Evolutionary conservation across 169 alveolate genomes (phyloP).

Genomic region (Plasmodium gaboni): DNA sequence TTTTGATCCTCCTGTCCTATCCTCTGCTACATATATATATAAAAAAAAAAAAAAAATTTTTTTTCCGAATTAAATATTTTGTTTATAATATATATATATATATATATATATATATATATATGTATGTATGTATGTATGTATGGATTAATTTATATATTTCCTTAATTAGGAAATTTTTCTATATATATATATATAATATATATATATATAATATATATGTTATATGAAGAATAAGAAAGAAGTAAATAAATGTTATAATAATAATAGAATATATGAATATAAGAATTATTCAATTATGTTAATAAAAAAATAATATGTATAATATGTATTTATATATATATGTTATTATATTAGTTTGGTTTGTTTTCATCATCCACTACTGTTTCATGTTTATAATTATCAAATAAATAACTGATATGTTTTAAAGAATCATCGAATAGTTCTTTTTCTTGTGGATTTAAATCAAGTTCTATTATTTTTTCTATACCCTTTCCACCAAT

Average conservation of each 20-base stretch:
- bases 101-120: too few relatives aligned
- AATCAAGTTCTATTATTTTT: constrained; percentile 79
- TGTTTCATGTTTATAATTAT: constrained; percentile 71
- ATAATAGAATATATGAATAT: constrained; percentile 2
- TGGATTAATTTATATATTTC: too few relatives aligned
- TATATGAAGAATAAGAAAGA: not conserved
- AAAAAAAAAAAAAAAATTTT: too few relatives aligned
- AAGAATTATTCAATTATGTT: not conserved
- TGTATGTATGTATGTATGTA: too few relatives aligned
- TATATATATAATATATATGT: too few relatives aligned
- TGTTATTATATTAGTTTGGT: constrained; percentile 21
- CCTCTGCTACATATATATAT: too few relatives aligned
- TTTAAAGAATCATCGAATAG: constrained; percentile 78
- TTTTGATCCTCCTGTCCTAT: too few relatives aligned
- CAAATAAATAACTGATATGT: constrained; percentile 67
- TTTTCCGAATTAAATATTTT: too few relatives aligned
- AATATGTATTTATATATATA: not conserved
- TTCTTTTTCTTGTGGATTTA: constrained; percentile 79
- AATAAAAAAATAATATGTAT: not conserved
- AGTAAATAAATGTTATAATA: not conserved
- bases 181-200: too few relatives aligned
- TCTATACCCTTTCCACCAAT: constrained; percentile 86
- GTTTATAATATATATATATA: too few relatives aligned
- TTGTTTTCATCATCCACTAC: constrained; percentile 52
- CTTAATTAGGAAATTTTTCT: too few relatives aligned